Evolutionary conservation across 495 filamentous ascomycete genomes (phyloP), one percentile per base, ranked within the genome.

Genomic region (Penicillium turbatum): DNA sequence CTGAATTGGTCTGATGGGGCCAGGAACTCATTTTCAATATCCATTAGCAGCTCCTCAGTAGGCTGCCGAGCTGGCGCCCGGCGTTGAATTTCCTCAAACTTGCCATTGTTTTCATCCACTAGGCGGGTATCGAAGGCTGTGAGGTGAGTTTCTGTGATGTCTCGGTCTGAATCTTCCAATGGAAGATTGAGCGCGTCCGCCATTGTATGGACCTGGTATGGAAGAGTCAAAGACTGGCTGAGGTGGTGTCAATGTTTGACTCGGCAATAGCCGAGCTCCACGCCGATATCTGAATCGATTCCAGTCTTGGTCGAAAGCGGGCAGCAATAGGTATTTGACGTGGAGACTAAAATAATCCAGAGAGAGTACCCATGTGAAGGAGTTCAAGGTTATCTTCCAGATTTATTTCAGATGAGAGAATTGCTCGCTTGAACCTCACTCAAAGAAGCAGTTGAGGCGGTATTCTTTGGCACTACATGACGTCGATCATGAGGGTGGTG

Each of bases 1-100:
- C 84, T 87, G 69, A 97, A 97, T 2, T 74, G 74, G 6, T 83
- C 78, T 8, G 89, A 85, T 3, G 93, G 93, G 8, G 82, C 81
- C 7, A 98, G 72, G 60, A 89, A 95, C 34, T 90, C 83, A 45
- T 77, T 56, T 68, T 96, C 89, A 24, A 97, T 79, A 31, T 87
- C 79, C 35, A 76, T 70, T 54, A 85, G 85, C 34, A 91, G 70
- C 10, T 81, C 76, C 17, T 81, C 74, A 38, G 75, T 73, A 50
- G 81, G 76, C 48, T 64, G 67, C 8, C 51, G 55, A 2, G 68
- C 59, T 49, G 79, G 79, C 65, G 86, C 86, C 59, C 78, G 81
- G 31, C 84, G 81, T 53, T 79, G 59, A 19, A 44, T 38, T 38
- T 55, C 57, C 34, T 61, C 55, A 29, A 59, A 62, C n/a, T 53